These are phyloP conservation scores for Plasmodium billcollinsi DNA, from an alignment of 169 alveolate genomes.

Conservation along the genomic window DNA sequence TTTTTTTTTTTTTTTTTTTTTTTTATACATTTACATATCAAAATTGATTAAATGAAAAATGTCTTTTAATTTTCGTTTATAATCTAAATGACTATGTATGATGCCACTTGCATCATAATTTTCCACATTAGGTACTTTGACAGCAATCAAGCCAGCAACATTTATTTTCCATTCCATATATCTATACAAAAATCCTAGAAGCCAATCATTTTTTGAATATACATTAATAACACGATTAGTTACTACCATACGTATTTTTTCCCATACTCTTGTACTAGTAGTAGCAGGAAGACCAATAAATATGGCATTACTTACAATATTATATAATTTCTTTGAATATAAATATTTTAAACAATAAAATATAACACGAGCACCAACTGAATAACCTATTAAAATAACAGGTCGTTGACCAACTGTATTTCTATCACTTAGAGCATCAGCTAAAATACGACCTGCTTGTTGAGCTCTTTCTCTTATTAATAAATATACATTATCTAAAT, in stretches of 20 bases:
- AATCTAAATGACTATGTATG: slow-evolving; percentile 84
- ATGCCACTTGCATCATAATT: slow-evolving; percentile 89
- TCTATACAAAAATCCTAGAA: slow-evolving; percentile 92
- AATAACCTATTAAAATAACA: slow-evolving; percentile 91
- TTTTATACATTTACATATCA: slow-evolving; percentile 21
- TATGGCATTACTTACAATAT: slow-evolving; percentile 89
- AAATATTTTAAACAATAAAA: slow-evolving; percentile 89
- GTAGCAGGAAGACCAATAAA: slow-evolving; percentile 93
- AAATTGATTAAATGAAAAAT: slow-evolving; percentile 77
- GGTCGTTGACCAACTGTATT: slow-evolving; percentile 92
- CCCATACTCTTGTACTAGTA: slow-evolving; percentile 88
- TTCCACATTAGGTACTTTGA: slow-evolving; percentile 83
- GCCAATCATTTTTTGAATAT: slow-evolving; percentile 92
- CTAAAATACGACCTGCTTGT: slow-evolving; percentile 91
- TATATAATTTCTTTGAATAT: slow-evolving; percentile 83
- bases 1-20: too few species aligned
- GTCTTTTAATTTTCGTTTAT: slow-evolving; percentile 80
- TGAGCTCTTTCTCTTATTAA: slow-evolving; percentile 90
- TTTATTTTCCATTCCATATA: slow-evolving; percentile 91
- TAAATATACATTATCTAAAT: slow-evolving; percentile 92
- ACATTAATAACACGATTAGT: slow-evolving; percentile 93
- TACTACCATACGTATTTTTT: slow-evolving; percentile 90
- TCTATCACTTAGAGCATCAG: slow-evolving; percentile 90
- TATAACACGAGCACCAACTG: slow-evolving; percentile 94
- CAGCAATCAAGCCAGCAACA: slow-evolving; percentile 90